phyloP scores from a whole-genome alignment of 2,329 filamentous ascomycete genomes.

The Camillea tinctor region DNA sequence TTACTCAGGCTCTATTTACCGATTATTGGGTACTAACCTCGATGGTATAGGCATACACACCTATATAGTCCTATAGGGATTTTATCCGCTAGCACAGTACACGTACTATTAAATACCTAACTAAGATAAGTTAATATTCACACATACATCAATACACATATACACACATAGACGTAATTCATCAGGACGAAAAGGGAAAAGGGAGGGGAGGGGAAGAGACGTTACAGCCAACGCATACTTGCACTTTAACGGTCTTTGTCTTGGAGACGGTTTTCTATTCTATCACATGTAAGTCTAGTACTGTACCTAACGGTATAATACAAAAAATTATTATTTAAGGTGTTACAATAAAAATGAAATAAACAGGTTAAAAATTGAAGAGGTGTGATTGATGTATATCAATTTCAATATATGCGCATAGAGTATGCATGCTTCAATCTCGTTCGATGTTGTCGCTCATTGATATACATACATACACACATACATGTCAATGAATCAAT shows the following conservation, averaged over 20 bases:
- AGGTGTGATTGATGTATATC: too few relatives aligned
- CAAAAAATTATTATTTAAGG: too few relatives aligned
- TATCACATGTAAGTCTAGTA: background rate
- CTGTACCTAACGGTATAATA: background rate
- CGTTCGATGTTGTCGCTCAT: background rate
- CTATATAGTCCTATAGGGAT: background rate
- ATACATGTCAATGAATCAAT: too few relatives aligned
- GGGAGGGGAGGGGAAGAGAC: background rate
- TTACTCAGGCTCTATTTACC: background rate
- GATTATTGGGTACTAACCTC: background rate
- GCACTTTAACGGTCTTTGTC: background rate
- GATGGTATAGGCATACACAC: background rate
- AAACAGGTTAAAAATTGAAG: too few relatives aligned
- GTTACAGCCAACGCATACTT: background rate
- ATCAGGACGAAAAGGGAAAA: background rate
- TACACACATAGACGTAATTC: background rate
- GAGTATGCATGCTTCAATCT: background rate
- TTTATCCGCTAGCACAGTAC: background rate
- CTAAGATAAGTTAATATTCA: background rate
- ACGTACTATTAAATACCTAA: background rate
- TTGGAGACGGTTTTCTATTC: background rate
- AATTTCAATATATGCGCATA: too few relatives aligned
- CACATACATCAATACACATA: constrained; percentile 2
- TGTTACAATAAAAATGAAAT: too few relatives aligned
- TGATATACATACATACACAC: too few relatives aligned